Percentiles rank a stretch among this genome's conserved stretches.
Evolutionary conservation across 2,329 filamentous ascomycete species (phyloP).

Genomic region (Ascochyta viciae-villosae): DNA sequence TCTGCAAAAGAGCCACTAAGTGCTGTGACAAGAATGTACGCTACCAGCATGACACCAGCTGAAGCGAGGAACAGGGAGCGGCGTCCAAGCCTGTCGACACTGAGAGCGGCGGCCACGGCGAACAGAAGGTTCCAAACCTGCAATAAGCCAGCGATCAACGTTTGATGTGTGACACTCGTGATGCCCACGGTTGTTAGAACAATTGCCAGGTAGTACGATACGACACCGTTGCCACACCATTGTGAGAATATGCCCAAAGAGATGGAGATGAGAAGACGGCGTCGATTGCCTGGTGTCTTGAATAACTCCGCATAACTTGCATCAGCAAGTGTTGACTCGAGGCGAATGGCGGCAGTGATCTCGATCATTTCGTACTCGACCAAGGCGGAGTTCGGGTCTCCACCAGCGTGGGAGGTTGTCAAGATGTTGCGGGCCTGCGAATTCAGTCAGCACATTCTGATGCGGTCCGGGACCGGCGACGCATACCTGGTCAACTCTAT

Average conservation of each 20-base stretch:
- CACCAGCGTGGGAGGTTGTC: slow-evolving; percentile 18
- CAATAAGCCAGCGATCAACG: slow-evolving; percentile 48
- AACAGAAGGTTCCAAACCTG: slow-evolving; percentile 50
- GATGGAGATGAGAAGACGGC: slow-evolving; percentile 49
- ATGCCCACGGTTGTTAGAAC: slow-evolving; percentile 50
- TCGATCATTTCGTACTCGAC: slow-evolving; percentile 22
- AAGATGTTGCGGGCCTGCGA: slow-evolving; percentile 11
- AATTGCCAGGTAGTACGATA: slow-evolving; percentile 47
- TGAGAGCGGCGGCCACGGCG: slow-evolving; percentile 47
- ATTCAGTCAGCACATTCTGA: slow-evolving; percentile 34
- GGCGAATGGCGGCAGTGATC: slow-evolving; percentile 11
- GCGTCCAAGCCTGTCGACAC: slow-evolving; percentile 53
- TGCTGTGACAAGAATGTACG: slow-evolving; percentile 53
- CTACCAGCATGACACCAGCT: slow-evolving; percentile 52
- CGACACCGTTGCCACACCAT: slow-evolving; percentile 50
- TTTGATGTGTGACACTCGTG: slow-evolving; percentile 41
- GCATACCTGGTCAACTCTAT: slow-evolving; percentile 47
- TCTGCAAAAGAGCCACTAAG: slow-evolving; percentile 40
- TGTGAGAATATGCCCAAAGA: slow-evolving; percentile 47
- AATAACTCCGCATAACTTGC: slow-evolving; percentile 22
- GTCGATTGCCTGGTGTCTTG: slow-evolving; percentile 43
- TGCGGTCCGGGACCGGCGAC: slow-evolving; percentile 9
- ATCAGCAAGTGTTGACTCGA: slow-evolving; percentile 19
- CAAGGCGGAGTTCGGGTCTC: slow-evolving; percentile 27
- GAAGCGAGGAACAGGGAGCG: slow-evolving; percentile 53